phyloP scores from a whole-genome alignment of 352 stramenopile genomes.

The Phytophthora cryptogea region DNA sequence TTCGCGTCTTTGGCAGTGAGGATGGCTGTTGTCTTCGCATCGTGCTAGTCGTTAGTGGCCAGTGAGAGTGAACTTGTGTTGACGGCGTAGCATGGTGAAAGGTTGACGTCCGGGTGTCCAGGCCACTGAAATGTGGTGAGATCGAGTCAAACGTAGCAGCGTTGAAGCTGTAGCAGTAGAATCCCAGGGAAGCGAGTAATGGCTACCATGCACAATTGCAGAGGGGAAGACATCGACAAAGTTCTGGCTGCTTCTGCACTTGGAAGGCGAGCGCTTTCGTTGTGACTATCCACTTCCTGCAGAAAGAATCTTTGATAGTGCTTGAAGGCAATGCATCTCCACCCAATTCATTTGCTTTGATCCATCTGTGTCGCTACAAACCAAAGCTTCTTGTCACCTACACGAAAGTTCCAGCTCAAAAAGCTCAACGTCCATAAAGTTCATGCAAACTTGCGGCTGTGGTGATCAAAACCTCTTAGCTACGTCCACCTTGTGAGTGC shows the following conservation, averaged over 20 bases:
- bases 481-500: not conserved
- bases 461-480: too few species aligned
- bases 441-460: not conserved
- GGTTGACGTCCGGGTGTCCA: not conserved
- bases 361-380: not conserved
- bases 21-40: not conserved
- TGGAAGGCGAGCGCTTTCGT: not conserved
- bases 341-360: not conserved
- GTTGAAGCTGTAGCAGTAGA: conserved; percentile 7
- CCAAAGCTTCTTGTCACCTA: too few species aligned
- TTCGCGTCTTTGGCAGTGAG: not conserved
- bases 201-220: conserved; percentile 2
- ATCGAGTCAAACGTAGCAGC: not conserved
- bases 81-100: not conserved
- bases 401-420: too few species aligned
- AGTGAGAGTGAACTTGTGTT: not conserved
- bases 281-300: conserved; percentile 6
- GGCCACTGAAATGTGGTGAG: not conserved
- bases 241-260: conserved; percentile 10
- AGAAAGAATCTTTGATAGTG: not conserved
- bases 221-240: too few species aligned
- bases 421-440: not conserved
- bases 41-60: not conserved
- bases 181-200: not conserved
- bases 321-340: not conserved